Evolutionary conservation across 1,284 basidiomycete genomes (phyloP).

Genomic region (Mycena citricolor): DNA sequence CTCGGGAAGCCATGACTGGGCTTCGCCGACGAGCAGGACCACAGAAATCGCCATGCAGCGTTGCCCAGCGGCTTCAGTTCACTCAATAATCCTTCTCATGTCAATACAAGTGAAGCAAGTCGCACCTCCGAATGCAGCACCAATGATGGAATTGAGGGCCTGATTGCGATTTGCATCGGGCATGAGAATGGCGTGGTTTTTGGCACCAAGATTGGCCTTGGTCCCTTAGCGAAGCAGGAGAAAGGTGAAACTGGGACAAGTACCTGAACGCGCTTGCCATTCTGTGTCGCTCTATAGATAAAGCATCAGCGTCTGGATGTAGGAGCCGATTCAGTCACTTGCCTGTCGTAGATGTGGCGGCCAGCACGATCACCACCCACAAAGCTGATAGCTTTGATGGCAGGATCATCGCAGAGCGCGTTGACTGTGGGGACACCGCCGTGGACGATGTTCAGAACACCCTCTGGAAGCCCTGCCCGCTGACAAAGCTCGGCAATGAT

Average conservation of each 20-base stretch:
- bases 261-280: slow-evolving; percentile 91
- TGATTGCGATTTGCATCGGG: slow-evolving; percentile 96
- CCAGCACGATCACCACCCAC: slow-evolving; percentile 96
- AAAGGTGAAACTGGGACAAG: slow-evolving; percentile 9
- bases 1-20: slow-evolving; percentile 84
- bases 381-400: slow-evolving; percentile 94
- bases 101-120: slow-evolving; percentile 23
- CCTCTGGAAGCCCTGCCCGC: slow-evolving; percentile 77
- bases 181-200: slow-evolving; percentile 96
- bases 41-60: slow-evolving; percentile 96
- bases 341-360: slow-evolving; percentile 91
- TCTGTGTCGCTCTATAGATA: slow-evolving; percentile 67
- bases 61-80: slow-evolving; percentile 82
- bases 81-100: slow-evolving; percentile 34
- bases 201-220: slow-evolving; percentile 91
- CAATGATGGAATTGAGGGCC: slow-evolving; percentile 90
- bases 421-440: slow-evolving; percentile 91
- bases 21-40: slow-evolving; percentile 84
- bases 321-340: too few relatives aligned
- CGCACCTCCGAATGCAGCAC: slow-evolving; percentile 91
- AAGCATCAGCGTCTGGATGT: too few relatives aligned
- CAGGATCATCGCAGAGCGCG: slow-evolving; percentile 89
- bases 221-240: slow-evolving; percentile 6
- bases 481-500: slow-evolving; percentile 95
- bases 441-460: slow-evolving; percentile 88